Evolutionary conservation across 768 basidiomycete genomes (phyloP).

Genomic region (Panus rudis): DNA sequence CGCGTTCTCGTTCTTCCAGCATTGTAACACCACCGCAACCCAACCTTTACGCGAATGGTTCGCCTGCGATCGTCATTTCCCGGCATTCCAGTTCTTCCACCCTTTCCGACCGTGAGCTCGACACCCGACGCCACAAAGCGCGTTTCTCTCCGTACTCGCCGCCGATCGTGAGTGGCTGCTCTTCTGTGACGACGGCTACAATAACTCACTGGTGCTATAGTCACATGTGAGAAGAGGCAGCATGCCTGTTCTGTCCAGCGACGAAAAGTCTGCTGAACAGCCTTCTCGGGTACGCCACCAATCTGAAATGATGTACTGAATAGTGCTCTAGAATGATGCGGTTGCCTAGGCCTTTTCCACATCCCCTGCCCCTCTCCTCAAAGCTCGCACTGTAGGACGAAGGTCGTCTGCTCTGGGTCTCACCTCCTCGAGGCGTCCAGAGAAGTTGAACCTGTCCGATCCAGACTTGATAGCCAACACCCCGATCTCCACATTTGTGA

Average conservation of each 20-base stretch:
- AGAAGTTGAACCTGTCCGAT: slow-evolving; percentile 21
- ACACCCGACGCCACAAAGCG: slow-evolving; percentile 18
- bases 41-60: slow-evolving; percentile 13
- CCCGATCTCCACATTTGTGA: slow-evolving; percentile 75
- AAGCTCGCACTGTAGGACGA: slow-evolving; percentile 11
- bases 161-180: slow-evolving; percentile 20
- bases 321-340: background rate
- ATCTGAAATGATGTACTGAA: background rate
- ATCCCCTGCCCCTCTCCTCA: slow-evolving; percentile 21
- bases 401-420: slow-evolving; percentile 12
- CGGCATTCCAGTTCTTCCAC: slow-evolving; percentile 12
- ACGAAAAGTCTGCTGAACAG: slow-evolving; percentile 14
- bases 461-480: slow-evolving; percentile 32
- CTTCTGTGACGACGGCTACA: background rate
- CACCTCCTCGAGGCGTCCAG: slow-evolving; percentile 4
- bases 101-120: slow-evolving; percentile 16
- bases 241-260: slow-evolving; percentile 17
- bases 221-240: slow-evolving; percentile 23
- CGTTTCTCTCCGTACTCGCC: slow-evolving; percentile 27
- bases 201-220: slow-evolving; percentile 11
- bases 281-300: slow-evolving; percentile 19
- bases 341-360: slow-evolving; percentile 21
- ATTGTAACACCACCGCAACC: slow-evolving; percentile 15
- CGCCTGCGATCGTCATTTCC: slow-evolving; percentile 22
- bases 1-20: slow-evolving; percentile 19